phyloP scores from a whole-genome alignment of 495 filamentous ascomycete genomes.

The Copromyces sp. region DNA sequence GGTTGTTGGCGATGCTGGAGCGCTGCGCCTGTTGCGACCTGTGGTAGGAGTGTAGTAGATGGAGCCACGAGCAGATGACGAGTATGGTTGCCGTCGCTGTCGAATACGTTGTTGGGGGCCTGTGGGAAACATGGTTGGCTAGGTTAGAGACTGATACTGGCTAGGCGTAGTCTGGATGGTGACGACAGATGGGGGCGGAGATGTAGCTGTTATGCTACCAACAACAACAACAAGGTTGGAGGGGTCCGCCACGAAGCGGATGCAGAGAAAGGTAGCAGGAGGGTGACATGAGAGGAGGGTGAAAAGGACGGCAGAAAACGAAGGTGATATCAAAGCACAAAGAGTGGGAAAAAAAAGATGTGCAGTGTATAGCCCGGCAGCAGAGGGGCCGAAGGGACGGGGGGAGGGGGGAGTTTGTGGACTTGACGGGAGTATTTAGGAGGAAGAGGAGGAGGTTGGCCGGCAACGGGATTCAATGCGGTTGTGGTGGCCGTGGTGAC shows the following conservation, averaged over 20 bases:
- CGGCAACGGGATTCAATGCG: conserved; percentile 20
- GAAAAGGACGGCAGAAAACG: background rate
- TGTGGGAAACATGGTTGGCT: conserved; percentile 18
- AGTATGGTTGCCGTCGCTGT: conserved; percentile 24
- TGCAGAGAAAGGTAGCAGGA: conserved; percentile 1
- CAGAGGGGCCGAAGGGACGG: conserved; percentile 12
- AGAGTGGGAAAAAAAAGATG: conserved; percentile 11
- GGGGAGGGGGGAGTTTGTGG: conserved; percentile 14
- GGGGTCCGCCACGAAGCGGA: background rate
- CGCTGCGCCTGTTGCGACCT: conserved; percentile 22
- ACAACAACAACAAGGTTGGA: background rate
- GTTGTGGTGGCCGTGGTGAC: background rate
- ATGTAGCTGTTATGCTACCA: background rate
- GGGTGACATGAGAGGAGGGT: background rate
- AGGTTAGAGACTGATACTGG: conserved; percentile 9
- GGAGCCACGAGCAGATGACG: conserved; percentile 26
- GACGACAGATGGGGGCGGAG: background rate
- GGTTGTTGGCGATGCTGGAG: background rate
- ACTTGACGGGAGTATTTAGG: conserved; percentile 3
- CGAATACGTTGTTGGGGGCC: conserved; percentile 21
- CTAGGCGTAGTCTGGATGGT: background rate
- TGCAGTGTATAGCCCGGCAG: conserved; percentile 9
- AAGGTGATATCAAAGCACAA: conserved; percentile 1
- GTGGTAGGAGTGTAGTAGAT: conserved; percentile 32
- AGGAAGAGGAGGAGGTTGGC: conserved; percentile 9